Conservation (phyloP, 1,284 basidiomycete species). For the Boletus calvinii region DNA sequence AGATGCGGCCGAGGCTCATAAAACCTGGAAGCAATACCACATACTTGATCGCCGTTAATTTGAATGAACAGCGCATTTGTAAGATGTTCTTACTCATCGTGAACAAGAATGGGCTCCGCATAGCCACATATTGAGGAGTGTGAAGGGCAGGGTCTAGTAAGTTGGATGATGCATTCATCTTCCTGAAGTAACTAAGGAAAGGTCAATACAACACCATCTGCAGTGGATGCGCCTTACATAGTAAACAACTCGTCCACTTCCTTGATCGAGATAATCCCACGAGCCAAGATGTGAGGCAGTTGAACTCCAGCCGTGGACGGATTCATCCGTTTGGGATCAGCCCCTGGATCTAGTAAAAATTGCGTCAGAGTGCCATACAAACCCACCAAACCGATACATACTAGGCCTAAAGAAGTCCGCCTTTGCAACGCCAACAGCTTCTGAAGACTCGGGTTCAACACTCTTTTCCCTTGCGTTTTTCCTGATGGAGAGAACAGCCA, state of each 20-base stretch:
- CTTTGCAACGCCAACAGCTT: slow-evolving; percentile 60
- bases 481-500: slow-evolving; percentile 60
- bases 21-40: slow-evolving; percentile 75
- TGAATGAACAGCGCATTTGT: background rate
- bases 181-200: slow-evolving; percentile 61
- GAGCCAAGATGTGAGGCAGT: slow-evolving; percentile 67
- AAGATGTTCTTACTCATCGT: slow-evolving; percentile 65
- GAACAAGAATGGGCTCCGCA: slow-evolving; percentile 76
- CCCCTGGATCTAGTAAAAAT: slow-evolving; percentile 42
- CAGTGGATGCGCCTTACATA: slow-evolving; percentile 51
- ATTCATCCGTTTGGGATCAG: slow-evolving; percentile 37
- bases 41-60: slow-evolving; percentile 47
- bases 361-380: background rate
- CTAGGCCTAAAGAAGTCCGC: slow-evolving; percentile 63
- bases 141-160: slow-evolving; percentile 75
- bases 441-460: slow-evolving; percentile 42
- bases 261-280: slow-evolving; percentile 62
- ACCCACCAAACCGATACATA: slow-evolving; percentile 36
- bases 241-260: slow-evolving; percentile 79
- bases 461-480: slow-evolving; percentile 44
- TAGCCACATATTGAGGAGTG: slow-evolving; percentile 67
- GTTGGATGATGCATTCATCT: slow-evolving; percentile 72
- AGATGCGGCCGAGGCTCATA: slow-evolving; percentile 63
- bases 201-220: slow-evolving; percentile 4
- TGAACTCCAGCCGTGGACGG: slow-evolving; percentile 41